Evolutionary conservation across 116 monocot species (phyloP).

Genomic region (Trichopus zeylanicus): DNA sequence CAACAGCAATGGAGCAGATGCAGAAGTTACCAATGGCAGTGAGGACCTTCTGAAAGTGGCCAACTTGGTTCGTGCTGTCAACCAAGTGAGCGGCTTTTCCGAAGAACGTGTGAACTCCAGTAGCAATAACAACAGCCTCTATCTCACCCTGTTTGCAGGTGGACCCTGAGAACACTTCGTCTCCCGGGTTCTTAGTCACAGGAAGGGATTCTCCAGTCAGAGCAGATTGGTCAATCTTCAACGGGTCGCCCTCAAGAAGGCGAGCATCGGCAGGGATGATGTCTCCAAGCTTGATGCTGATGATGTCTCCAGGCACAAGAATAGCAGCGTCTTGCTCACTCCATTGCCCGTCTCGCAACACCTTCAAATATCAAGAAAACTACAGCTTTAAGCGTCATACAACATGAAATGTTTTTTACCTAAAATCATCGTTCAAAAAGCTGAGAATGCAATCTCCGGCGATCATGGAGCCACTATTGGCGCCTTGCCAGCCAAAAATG

Average conservation of each 20-base stretch:
- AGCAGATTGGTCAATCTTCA: slow-evolving; percentile 77
- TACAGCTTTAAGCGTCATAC: no score
- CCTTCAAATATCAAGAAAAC: slow-evolving; percentile 22
- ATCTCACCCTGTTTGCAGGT: slow-evolving; percentile 83
- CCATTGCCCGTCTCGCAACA: slow-evolving; percentile 64
- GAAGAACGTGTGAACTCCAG: slow-evolving; percentile 79
- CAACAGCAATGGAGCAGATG: slow-evolving; percentile 61
- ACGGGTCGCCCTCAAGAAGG: slow-evolving; percentile 64
- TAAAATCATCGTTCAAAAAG: no score
- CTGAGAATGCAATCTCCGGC: no score
- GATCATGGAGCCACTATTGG: no score
- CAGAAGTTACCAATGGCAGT: slow-evolving; percentile 76
- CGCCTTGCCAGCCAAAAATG: no score
- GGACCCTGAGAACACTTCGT: slow-evolving; percentile 67
- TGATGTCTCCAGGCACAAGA: slow-evolving; percentile 64
- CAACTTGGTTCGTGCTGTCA: slow-evolving; percentile 71
- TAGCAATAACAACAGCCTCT: slow-evolving; percentile 69
- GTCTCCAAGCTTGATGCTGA: slow-evolving; percentile 69
- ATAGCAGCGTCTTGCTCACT: slow-evolving; percentile 53
- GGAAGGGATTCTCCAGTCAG: slow-evolving; percentile 77
- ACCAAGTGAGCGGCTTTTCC: slow-evolving; percentile 77
- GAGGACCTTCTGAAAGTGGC: slow-evolving; percentile 78
- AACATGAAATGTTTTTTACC: no score
- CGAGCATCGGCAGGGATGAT: slow-evolving; percentile 75
- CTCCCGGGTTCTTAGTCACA: slow-evolving; percentile 49